A percentile compares a stretch with the other conserved stretches of the same genome.
Conservation (phyloP, 208 protist species). For the Trypanosoma lewisi region DNA sequence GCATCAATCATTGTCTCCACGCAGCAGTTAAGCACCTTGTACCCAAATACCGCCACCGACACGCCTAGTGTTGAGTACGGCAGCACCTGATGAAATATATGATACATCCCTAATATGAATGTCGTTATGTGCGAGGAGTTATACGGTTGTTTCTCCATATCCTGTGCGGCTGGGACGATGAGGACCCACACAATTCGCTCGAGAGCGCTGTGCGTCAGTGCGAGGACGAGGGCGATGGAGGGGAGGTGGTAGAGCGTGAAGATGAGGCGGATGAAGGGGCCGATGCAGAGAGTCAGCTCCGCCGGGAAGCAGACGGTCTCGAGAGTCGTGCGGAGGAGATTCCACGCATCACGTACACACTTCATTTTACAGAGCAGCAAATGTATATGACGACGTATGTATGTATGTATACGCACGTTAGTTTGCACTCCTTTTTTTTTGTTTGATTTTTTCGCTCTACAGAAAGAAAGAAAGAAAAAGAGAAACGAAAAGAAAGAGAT, state of each 20-base stretch:
- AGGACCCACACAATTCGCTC: conserved; percentile 84
- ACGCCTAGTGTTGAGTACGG: conserved; percentile 68
- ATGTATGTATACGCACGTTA: neutral
- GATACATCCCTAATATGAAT: conserved; percentile 50
- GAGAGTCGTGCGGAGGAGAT: conserved; percentile 42
- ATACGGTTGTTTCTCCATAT: conserved; percentile 73
- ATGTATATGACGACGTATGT: too few species aligned
- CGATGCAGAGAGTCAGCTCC: conserved; percentile 66
- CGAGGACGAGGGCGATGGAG: conserved; percentile 50
- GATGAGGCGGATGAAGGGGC: conserved; percentile 55
- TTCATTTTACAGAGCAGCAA: too few species aligned
- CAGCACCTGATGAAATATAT: conserved; percentile 51
- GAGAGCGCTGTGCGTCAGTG: conserved; percentile 78
- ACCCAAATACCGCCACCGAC: conserved; percentile 56
- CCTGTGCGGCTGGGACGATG: conserved; percentile 74
- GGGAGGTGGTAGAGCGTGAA: conserved; percentile 82
- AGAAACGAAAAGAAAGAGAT: too few species aligned
- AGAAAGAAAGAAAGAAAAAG: too few species aligned
- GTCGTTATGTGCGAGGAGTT: conserved; percentile 51
- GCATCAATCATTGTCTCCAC: conserved; percentile 79
- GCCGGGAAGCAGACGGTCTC: conserved; percentile 73
- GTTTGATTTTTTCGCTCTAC: too few species aligned
- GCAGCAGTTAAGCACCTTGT: conserved; percentile 76
- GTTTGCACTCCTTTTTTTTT: neutral
- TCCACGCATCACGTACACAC: conserved; percentile 6